phyloP scores from a whole-genome alignment of 371 early-diverging fungal genomes.

The Mortierella sp. region DNA sequence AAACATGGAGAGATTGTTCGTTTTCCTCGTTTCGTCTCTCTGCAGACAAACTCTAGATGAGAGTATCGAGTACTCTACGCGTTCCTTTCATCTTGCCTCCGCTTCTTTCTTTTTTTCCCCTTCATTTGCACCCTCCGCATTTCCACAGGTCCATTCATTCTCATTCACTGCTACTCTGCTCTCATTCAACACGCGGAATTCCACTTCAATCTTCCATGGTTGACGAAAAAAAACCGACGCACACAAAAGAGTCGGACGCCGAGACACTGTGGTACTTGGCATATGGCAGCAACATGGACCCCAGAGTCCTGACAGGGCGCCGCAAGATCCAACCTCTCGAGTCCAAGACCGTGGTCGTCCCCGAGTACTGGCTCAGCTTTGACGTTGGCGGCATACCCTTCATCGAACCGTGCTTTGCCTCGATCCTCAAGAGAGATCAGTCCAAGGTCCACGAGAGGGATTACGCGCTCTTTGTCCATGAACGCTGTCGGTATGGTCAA shows the following conservation, averaged over 20 bases:
- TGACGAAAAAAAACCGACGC: too few relatives aligned
- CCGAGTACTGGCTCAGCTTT: slow-evolving; percentile 58
- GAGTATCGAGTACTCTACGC: too few relatives aligned
- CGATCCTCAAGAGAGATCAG: slow-evolving; percentile 35
- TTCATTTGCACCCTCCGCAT: too few relatives aligned
- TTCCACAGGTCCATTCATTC: too few relatives aligned
- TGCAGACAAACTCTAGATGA: too few relatives aligned
- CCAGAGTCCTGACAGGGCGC: slow-evolving; percentile 55
- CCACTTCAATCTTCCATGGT: too few relatives aligned
- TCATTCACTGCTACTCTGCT: too few relatives aligned
- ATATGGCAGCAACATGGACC: slow-evolving; percentile 61
- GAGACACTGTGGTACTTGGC: slow-evolving; percentile 41
- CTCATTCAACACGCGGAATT: too few relatives aligned
- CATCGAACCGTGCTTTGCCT: slow-evolving; percentile 61
- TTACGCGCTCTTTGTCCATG: slow-evolving; percentile 23
- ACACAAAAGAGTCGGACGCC: not conserved
- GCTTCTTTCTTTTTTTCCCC: too few relatives aligned
- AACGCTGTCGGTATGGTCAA: slow-evolving; percentile 11
- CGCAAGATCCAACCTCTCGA: slow-evolving; percentile 57
- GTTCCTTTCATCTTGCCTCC: too few relatives aligned
- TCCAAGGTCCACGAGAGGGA: slow-evolving; percentile 7
- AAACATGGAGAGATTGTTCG: too few relatives aligned
- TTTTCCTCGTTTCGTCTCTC: too few relatives aligned
- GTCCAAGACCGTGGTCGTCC: slow-evolving; percentile 49
- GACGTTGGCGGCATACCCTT: slow-evolving; percentile 59